These are phyloP conservation scores for Pichia scutulata DNA, from an alignment of 805 yeast species.

Conservation along the genomic window DNA sequence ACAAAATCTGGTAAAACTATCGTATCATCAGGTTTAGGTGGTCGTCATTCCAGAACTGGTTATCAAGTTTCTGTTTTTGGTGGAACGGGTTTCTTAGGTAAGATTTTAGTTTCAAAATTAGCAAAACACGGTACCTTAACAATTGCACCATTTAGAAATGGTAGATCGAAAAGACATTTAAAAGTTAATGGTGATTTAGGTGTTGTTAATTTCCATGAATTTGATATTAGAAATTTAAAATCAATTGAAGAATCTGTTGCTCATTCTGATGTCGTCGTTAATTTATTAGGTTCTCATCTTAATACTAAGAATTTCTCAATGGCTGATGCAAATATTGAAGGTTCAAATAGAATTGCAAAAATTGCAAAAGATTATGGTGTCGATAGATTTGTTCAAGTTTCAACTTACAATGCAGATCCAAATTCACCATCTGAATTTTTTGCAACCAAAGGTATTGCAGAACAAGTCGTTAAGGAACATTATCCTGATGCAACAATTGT, in stretches of 20 bases:
- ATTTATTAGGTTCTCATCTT: conserved; percentile 69
- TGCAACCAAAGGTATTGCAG: conserved; percentile 76
- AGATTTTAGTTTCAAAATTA: conserved; percentile 59
- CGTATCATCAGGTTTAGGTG: conserved; percentile 67
- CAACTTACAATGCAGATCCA: conserved; percentile 68
- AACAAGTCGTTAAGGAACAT: conserved; percentile 57
- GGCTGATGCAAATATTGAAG: conserved; percentile 79
- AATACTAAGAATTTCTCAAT: conserved; percentile 72
- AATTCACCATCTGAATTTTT: conserved; percentile 61
- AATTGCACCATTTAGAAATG: conserved; percentile 77
- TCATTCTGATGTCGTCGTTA: conserved; percentile 76
- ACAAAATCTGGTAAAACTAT: conserved; percentile 70
- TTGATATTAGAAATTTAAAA: conserved; percentile 70
- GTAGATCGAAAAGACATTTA: conserved; percentile 65
- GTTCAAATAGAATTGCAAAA: conserved; percentile 67
- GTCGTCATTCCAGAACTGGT: conserved; percentile 79
- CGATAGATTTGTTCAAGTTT: conserved; percentile 70
- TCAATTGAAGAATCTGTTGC: conserved; percentile 72
- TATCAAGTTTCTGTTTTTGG: conserved; percentile 87
- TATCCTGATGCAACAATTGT: conserved; percentile 76
- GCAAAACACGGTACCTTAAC: conserved; percentile 78
- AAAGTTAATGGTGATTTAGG: conserved; percentile 84
- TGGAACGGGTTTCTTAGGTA: conserved; percentile 71
- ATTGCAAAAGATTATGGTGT: conserved; percentile 64
- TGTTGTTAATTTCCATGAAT: conserved; percentile 75